Evolutionary conservation across 257 asterid genomes (phyloP).

Genomic region (Solanum virginianum): DNA sequence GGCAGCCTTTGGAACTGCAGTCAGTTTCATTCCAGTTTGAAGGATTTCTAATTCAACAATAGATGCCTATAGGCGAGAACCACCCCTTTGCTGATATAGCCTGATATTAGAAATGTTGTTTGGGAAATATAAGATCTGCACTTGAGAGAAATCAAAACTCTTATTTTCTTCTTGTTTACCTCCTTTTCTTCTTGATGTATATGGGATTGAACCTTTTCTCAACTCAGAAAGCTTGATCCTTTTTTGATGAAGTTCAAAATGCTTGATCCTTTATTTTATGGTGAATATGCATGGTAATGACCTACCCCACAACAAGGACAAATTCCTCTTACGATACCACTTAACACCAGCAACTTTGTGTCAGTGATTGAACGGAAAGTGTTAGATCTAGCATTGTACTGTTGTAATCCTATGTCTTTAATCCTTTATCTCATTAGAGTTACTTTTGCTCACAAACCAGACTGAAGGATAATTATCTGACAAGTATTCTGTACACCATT

Average conservation of each 20-base stretch:
- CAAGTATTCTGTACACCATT: neutral
- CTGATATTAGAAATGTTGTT: neutral
- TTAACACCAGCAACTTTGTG: neutral
- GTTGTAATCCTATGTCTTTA: neutral
- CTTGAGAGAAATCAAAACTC: neutral
- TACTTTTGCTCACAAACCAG: neutral
- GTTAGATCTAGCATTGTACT: neutral
- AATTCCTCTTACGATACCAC: neutral
- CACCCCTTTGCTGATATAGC: neutral
- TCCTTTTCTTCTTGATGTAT: neutral
- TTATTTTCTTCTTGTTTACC: neutral
- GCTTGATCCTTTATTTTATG: neutral
- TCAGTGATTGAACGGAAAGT: neutral
- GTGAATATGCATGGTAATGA: neutral
- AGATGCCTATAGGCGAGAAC: neutral
- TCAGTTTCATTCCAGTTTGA: neutral
- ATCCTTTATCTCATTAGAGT: neutral
- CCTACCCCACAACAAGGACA: neutral
- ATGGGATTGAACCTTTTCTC: neutral
- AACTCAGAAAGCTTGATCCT: neutral
- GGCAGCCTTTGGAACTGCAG: neutral
- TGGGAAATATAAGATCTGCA: neutral
- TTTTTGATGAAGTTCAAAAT: neutral
- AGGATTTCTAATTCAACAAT: neutral
- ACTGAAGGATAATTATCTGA: neutral